Evolutionary conservation across 2,329 filamentous ascomycete genomes (phyloP).

Genomic region (Penicillium sp.): DNA sequence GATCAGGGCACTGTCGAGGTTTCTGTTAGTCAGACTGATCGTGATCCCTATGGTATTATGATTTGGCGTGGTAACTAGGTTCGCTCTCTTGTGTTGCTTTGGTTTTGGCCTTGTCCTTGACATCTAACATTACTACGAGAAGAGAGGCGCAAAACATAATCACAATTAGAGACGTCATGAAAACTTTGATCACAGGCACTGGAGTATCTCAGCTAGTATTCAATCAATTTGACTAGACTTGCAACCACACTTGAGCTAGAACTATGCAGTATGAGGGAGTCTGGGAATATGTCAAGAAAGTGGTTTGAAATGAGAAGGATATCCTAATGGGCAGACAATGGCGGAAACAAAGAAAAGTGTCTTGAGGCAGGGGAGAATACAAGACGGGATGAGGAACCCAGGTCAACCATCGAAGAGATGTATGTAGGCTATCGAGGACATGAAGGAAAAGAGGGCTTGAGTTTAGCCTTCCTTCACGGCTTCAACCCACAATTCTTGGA

Average conservation of each 20-base stretch:
- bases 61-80: constrained; percentile 24
- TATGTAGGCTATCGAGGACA: not conserved
- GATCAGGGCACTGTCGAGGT: constrained; percentile 59
- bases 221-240: not conserved
- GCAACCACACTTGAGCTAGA: not conserved
- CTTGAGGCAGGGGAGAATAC: constrained; percentile 1
- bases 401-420: not conserved
- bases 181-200: not conserved
- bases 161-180: not conserved
- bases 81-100: not conserved
- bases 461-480: not conserved
- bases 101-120: not conserved
- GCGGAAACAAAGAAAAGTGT: constrained; percentile 16
- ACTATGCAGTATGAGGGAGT: not conserved
- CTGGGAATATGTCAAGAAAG: constrained; percentile 11
- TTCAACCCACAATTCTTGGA: not conserved
- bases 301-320: constrained; percentile 26
- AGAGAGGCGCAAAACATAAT: not conserved
- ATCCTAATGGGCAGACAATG: constrained; percentile 22
- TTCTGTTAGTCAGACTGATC: constrained; percentile 72
- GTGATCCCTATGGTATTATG: constrained; percentile 83
- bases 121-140: not conserved
- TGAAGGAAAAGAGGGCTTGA: not conserved
- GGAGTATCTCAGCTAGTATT: not conserved
- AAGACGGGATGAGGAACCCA: constrained; percentile 2